These are phyloP conservation scores for Neurospora sp. DNA, from an alignment of 495 filamentous ascomycete genomes.

Conservation along the genomic window DNA sequence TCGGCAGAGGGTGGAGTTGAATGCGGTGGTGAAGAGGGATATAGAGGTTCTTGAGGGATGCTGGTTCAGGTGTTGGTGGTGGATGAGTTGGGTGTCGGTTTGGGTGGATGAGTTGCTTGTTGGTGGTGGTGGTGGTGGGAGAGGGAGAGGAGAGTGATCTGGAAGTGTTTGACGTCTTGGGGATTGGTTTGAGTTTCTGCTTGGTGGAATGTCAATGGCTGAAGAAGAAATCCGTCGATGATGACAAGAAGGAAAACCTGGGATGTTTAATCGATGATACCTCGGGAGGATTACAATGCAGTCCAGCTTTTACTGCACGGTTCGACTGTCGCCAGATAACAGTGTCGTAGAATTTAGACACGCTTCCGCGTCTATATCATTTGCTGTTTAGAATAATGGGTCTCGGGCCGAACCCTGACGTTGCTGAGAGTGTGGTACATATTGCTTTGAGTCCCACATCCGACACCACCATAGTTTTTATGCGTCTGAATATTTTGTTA, in stretches of 20 bases:
- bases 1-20: neutral
- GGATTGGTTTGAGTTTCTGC: neutral
- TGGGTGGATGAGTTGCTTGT: neutral
- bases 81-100: neutral
- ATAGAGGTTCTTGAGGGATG: neutral
- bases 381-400: neutral
- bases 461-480: neutral
- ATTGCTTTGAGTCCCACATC: neutral
- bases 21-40: neutral
- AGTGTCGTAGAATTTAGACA: neutral
- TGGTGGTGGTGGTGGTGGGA: neutral
- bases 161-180: neutral
- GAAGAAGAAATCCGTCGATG: neutral
- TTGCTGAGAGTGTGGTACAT: neutral
- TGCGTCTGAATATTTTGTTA: neutral
- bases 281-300: too few species aligned
- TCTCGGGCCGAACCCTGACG: neutral
- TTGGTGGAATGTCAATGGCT: too few species aligned
- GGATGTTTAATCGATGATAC: too few species aligned
- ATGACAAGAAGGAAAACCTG: neutral
- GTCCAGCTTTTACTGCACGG: neutral
- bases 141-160: neutral
- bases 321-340: neutral
- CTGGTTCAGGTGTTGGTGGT: neutral
- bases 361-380: neutral